Base-by-base conservation (phyloP, 1,139 yeast species). In the Geotrichum candidum region DNA sequence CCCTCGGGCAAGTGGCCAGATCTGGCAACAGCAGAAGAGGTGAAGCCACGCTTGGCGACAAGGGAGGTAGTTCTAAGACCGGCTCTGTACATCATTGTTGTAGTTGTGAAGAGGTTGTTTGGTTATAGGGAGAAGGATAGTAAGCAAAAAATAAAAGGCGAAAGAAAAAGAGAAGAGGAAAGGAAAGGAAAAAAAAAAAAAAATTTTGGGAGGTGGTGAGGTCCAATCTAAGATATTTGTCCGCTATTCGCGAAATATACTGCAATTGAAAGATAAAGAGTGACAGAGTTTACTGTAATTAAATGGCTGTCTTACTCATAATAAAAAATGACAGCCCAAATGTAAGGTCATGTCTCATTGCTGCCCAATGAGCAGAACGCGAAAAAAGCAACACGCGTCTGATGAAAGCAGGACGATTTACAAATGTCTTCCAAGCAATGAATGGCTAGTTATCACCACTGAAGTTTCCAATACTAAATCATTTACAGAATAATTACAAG, bases 1-100 rank as follows among this genome's bases (percentile, higher is more conserved):
- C 98, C 98, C 74, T 85, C 88, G 74, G 88, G 86, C 75, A 78
- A 84, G 74, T 84, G 87, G 53, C 56, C 58, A 61, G 66, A 63
- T 59, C 74, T 69, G 60, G 70, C 71, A 56, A 66, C 63, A 61
- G 69, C 63, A 51, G 74, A 60, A 58, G 74, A 65, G 57, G 72
- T 63, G 67, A 72, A 72, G 61, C 76, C 76, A 67, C 73, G 71
- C 63, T 63, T 67, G 60, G 68, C 59, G 58, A 70, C 59, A 53
- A 64, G 63, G 31, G 66, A 51, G 55, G 67, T 62, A 56, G 72
- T 64, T 64, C 70, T 66, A 46, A 66, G 58, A 52, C 69, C 69
- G 53, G 64, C 57, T 65, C 69, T 66, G 58, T 64, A 57, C 65
- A 68, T 61, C 68, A 64, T 61, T 53, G 53, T 59, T 48, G 41